Conservation (phyloP, 345 rosid species). For the Gossypium longicalyx region DNA sequence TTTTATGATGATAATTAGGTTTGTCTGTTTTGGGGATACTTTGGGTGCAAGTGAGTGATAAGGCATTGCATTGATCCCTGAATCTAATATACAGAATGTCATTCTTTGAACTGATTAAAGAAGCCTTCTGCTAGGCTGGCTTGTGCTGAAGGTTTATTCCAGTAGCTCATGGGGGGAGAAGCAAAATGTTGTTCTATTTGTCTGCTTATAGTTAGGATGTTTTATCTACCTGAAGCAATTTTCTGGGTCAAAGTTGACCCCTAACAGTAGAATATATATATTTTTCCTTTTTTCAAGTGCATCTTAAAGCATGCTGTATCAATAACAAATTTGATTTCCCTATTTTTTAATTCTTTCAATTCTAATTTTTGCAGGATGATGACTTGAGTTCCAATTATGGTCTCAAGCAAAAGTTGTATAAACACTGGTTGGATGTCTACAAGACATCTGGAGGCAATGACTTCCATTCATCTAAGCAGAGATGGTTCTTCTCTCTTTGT, state of each 20-base stretch:
- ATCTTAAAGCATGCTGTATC: background rate
- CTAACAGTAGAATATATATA: background rate
- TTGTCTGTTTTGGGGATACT: background rate
- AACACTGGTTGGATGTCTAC: constrained; percentile 71
- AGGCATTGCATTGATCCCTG: background rate
- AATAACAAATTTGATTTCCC: background rate
- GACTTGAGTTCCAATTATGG: constrained; percentile 35
- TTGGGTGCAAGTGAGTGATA: background rate
- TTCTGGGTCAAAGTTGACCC: background rate
- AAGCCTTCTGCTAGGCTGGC: background rate
- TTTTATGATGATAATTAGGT: background rate
- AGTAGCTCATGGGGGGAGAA: background rate
- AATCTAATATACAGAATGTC: background rate
- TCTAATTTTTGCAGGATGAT: constrained; percentile 39
- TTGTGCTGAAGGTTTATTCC: constrained; percentile 3
- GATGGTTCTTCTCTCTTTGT: constrained; percentile 78
- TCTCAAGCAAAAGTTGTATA: constrained; percentile 66
- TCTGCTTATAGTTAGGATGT: background rate
- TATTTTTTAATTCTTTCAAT: background rate
- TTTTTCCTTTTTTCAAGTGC: background rate
- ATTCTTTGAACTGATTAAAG: background rate
- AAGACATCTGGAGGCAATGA: constrained; percentile 55
- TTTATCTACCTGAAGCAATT: background rate
- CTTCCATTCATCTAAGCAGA: constrained; percentile 62
- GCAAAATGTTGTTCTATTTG: background rate